Base-by-base conservation (phyloP, 1,284 basidiomycete species). In the Moesziomyces sp. region DNA sequence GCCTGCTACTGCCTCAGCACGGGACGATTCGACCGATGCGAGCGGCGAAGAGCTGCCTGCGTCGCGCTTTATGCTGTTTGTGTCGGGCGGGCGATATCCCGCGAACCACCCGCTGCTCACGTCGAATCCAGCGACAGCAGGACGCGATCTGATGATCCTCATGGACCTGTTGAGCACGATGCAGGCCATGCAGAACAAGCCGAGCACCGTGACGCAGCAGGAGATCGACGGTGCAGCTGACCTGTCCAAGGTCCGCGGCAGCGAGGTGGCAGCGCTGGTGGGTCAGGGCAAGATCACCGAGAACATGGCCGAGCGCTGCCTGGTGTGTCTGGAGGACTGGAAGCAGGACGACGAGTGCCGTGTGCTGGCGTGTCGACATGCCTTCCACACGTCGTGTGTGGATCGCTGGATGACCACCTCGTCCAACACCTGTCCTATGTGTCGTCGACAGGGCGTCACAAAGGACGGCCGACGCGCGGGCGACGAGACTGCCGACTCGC, bases 281-380 rank as follows among this genome's bases (percentile, higher is more conserved):
- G 35, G n/a, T 9, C 42, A 61, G 11, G 77, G 76, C 40, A 58
- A 71, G 33, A 64, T 82, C 42, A 78, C 72, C n/a, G 81, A 83
- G 33, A 81, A 80, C 47, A 82, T 79, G 52, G 51, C 56, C 3
- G 81, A 82, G 53, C 77, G 77, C 46, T 83, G 81, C 46, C 57
- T 80, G 40, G 77, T 83, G 23, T 83, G 81, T 46, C 64, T 81
- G 23, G 81, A 81, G 46, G 80, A 82, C 10, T 83, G 81, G 81
- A 62, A 78, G 53, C 64, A 73, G 28, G 75, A 77, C 23, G 78
- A 82, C 51, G 69, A 78, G 3, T 76, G 77, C 26, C 67, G 81
- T 1, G 42, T 80, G 21, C 65, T 82, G 33, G 71, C 65, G 10
- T 82, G 81, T 53, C 65, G 70, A 23, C 81, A 82, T 62, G 75